Base-by-base conservation (phyloP, 352 stramenopile genomes). In the Phytophthora brassicae region DNA sequence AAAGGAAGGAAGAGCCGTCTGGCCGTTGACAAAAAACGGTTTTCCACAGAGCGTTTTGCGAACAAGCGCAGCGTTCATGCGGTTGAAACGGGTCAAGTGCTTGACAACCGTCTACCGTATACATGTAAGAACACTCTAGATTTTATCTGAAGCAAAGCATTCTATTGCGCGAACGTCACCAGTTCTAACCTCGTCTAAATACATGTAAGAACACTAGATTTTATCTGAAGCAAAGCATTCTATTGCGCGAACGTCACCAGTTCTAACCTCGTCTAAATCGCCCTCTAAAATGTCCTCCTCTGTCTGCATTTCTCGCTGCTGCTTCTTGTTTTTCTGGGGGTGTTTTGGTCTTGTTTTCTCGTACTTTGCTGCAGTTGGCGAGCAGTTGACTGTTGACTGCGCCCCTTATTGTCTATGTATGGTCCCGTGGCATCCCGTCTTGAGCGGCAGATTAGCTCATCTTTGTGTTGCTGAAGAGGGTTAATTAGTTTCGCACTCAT, bases 401-500 rank as follows among this genome's bases (percentile, higher is more conserved):
- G 22, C 42, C 57, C 17, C 44, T 35, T 60, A 20, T 73, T 61
- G 60, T 74, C 66, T 74, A 68, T 67, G 45, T 50, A 65, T 61
- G 61, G 51, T 65, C 54, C 51, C 66, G 56, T 71, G 43, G 51
- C 66, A 53, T 64, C 54, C 66, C 66, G 46, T 39, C 54, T 56
- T 13, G 41, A 64, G 55, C 52, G 41, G 47, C 56, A 38, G 47
- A 54, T 61, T 56, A 63, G 44, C 31, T 55, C 56, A 47, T 43
- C 35, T 48, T 42, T 51, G 36, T 49, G 39, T 33, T 49, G 48
- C 48, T 43, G 53, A 45, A 31, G 24, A 9, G 28, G 22, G 26
- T 70, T 88, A 87, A 45, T 84, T 85, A 29, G 68, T 31, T 28
- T 93, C 81, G n/a, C 67, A 54, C 33, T 90, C 79, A 63, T 64